Conservation (phyloP, 2,329 filamentous ascomycete genomes). For the Ceratocystis harringtonii region DNA sequence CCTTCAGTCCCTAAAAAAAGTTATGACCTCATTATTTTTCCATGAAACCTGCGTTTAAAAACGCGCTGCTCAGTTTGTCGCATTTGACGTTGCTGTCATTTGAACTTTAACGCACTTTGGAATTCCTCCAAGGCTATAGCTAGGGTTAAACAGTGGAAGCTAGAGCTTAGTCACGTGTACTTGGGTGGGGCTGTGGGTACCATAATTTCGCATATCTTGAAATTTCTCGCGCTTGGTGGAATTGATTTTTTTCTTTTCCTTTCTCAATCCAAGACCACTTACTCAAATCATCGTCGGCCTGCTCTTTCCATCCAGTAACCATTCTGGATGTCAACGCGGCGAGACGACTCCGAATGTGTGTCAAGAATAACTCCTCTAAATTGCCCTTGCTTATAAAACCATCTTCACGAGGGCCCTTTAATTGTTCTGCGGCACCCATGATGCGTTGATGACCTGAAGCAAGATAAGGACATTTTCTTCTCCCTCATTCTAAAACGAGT, state of each 20-base stretch:
- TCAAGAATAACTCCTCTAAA: constrained; percentile 37
- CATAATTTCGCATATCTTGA: constrained; percentile 7
- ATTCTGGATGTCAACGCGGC: constrained; percentile 25
- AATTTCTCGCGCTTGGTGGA: background rate
- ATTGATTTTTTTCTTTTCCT: constrained; percentile 21
- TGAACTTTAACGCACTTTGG: no score
- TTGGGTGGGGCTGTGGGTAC: background rate
- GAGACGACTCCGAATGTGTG: constrained; percentile 37
- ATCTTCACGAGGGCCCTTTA: constrained; percentile 47
- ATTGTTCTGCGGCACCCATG: constrained; percentile 41
- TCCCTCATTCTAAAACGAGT: background rate
- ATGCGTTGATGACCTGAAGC: constrained; percentile 54
- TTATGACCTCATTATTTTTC: background rate
- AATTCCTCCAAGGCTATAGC: background rate
- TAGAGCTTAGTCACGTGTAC: background rate
- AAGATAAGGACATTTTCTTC: constrained; percentile 37
- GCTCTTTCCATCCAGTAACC: constrained; percentile 17
- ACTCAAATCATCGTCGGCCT: constrained; percentile 30
- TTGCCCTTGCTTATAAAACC: constrained; percentile 48
- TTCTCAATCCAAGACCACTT: constrained; percentile 31
- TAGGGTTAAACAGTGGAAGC: constrained; percentile 5
- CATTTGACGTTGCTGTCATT: no score
- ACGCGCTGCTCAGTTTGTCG: no score
- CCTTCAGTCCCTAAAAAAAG: background rate
- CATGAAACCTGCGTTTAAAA: no score